Percentiles rank a stretch among this genome's conserved stretches.
Evolutionary conservation across 176 grass and related monocot species (phyloP).

Genomic region (Coix lacrymajobi): DNA sequence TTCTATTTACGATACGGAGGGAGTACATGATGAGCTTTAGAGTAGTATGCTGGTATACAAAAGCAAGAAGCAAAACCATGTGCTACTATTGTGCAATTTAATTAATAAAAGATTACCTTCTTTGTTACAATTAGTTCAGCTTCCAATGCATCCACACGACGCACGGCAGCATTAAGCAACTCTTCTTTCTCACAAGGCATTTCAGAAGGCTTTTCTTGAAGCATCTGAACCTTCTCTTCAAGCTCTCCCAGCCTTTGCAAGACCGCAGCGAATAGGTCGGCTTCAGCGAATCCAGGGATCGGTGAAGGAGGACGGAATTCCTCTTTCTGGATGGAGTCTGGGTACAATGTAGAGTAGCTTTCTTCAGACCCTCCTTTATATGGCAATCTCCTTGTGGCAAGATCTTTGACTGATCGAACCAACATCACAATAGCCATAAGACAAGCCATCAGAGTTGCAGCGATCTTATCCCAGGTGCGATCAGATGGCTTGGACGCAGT

Average conservation of each 20-base stretch:
- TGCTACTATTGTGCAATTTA: neutral
- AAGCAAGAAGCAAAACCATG: neutral
- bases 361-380: constrained; percentile 32
- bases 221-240: constrained; percentile 78
- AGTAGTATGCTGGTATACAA: neutral
- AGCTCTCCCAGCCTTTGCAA: constrained; percentile 76
- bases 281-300: constrained; percentile 56
- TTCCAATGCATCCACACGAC: constrained; percentile 92
- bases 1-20: too few relatives aligned
- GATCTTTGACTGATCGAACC: constrained; percentile 39
- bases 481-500: constrained; percentile 3
- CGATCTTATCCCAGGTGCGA: constrained; percentile 22
- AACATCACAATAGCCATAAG: constrained; percentile 45
- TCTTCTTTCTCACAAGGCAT: constrained; percentile 99
- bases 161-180: constrained; percentile 85
- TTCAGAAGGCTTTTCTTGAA: constrained; percentile 82
- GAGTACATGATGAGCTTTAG: neutral
- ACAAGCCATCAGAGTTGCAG: constrained; percentile 40
- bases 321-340: constrained; percentile 38
- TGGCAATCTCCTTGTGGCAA: constrained; percentile 41
- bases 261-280: constrained; percentile 52
- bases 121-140: constrained; percentile 98
- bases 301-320: constrained; percentile 74
- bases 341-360: constrained; percentile 15
- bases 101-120: constrained; percentile 52